Evolutionary conservation across 441 rosid genomes (phyloP), one percentile per base, ranked within the genome.

Genomic region (Jatropha podagrica): DNA sequence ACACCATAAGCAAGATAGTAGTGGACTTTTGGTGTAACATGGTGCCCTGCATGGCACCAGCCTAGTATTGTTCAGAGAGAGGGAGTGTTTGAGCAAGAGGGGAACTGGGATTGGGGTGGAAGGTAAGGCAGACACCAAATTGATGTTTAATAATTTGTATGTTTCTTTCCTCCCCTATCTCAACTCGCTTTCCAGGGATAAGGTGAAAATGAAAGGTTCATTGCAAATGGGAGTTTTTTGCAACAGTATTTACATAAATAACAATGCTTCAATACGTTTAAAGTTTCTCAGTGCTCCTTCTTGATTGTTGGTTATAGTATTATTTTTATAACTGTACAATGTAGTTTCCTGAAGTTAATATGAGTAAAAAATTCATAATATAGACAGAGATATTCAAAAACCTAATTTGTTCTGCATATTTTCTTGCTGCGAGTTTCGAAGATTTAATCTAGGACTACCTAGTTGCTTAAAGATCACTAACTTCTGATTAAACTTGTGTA

Each of bases 331-430:
- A 17, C 41, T 38, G 13, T 49, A 7, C n/a, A 3, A 12, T 52
- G 62, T 66, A 58, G 14, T n/a, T 44, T 75, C 7, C 10, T 61
- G 37, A 44, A 55, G 20, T 70, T 69, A 56, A 65, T 23, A 66
- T 64, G 46, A 18, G 40, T 7, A 46, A 58, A 41, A 10, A 10
- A 20, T 48, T 37, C n/a, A 58, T 4, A 17, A 27, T 37, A 26
- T 32, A 69, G 20, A 17, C 5, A 61, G 10, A 14, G 20, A 37
- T 40, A 23, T 26, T 32, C 48, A 7, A 7, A 44, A 76, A 7
- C 42, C 4, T 15, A 65, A 71, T 51, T 68, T n/a, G 15, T 64
- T 59, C 58, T 5, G 40, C 62, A 32, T 44, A 6, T 65, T 62
- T 18, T 56, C 32, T 71, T 48, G 20, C 20, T 69, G 42, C 38